These are phyloP conservation scores for Lipomyces mesembrius DNA, from an alignment of 805 yeast genomes.

Conservation along the genomic window DNA sequence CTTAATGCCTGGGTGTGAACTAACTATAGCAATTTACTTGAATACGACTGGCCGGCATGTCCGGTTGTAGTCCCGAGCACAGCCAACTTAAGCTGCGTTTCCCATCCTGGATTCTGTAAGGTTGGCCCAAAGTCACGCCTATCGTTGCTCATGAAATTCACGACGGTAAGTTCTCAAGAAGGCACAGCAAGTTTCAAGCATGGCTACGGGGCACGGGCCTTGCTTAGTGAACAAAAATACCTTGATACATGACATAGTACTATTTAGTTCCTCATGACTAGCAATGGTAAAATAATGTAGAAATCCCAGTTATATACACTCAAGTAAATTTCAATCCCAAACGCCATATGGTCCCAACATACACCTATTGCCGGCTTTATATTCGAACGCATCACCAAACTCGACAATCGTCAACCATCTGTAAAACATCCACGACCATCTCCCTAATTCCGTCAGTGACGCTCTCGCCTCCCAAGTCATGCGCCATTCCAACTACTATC, in stretches of 20 bases:
- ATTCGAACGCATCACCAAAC: constrained; percentile 21
- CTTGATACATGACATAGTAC: neutral
- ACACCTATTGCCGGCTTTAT: neutral
- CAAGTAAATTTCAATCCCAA: neutral
- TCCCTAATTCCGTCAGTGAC: neutral
- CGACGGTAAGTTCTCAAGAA: too few relatives aligned
- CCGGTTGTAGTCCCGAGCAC: too few relatives aligned
- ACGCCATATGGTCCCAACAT: neutral
- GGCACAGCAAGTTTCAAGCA: too few relatives aligned
- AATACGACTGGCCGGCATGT: too few relatives aligned
- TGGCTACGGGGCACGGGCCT: too few relatives aligned
- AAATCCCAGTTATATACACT: neutral
- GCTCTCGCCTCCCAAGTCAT: neutral
- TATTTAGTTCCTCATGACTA: neutral
- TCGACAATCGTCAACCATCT: constrained; percentile 26
- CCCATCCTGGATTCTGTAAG: too few relatives aligned
- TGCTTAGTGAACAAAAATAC: neutral
- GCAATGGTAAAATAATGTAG: too few relatives aligned
- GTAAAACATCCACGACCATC: constrained; percentile 26
- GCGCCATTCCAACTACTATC: constrained; percentile 31
- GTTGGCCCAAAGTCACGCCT: too few relatives aligned
- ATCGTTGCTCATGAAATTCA: too few relatives aligned
- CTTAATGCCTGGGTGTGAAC: neutral
- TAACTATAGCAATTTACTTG: neutral
- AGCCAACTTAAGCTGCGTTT: too few relatives aligned